These are phyloP conservation scores for Tuber melanosporum DNA, from an alignment of 495 filamentous ascomycete species.

Conservation along the genomic window DNA sequence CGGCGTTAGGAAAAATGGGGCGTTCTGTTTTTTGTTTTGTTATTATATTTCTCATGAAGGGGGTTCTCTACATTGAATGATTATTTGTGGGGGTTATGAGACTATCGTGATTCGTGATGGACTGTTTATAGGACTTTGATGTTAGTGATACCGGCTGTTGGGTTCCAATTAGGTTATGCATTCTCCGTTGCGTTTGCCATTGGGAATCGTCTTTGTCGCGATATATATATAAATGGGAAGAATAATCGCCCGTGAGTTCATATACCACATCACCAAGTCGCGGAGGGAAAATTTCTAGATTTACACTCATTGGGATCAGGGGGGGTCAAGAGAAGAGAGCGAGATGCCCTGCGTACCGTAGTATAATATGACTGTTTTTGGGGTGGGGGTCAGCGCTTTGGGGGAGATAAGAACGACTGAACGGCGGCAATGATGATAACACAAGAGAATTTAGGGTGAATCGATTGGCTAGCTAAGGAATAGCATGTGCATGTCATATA, in stretches of 20 bases:
- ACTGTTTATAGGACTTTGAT: neutral
- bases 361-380: neutral
- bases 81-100: neutral
- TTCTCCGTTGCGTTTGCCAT: neutral
- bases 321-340: neutral
- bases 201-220: neutral
- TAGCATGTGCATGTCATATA: neutral
- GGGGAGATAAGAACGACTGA: neutral
- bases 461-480: neutral
- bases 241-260: neutral
- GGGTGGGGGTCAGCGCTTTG: neutral
- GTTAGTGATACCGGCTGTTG: neutral
- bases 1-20: neutral
- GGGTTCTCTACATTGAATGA: neutral
- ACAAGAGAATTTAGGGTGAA: neutral
- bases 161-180: neutral
- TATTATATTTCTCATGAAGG: neutral
- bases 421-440: neutral
- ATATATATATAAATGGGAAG: neutral
- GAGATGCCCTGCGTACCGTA: neutral
- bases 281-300: neutral
- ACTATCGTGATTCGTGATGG: neutral
- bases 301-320: neutral
- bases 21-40: neutral
- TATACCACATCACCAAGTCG: neutral